These are phyloP conservation scores for Phialophora chinensis DNA, from an alignment of 2,329 filamentous ascomycete species.

Conservation along the genomic window DNA sequence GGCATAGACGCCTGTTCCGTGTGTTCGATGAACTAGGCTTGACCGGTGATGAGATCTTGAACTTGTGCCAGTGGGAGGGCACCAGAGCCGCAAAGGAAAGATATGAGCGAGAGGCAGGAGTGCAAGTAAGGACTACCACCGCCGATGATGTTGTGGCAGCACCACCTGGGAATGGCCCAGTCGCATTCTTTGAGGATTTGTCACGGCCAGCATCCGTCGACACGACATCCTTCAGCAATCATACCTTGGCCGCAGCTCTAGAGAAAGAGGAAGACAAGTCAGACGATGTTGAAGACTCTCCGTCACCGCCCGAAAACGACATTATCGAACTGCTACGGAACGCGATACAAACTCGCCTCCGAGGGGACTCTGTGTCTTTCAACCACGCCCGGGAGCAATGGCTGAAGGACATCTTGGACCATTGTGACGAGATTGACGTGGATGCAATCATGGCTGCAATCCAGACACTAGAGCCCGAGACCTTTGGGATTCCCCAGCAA, in stretches of 20 bases:
- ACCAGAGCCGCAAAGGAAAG: constrained; percentile 56
- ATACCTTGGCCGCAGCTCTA: constrained; percentile 9
- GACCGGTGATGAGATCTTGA: constrained; percentile 65
- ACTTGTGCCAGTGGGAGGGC: constrained; percentile 65
- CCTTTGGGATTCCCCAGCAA: constrained; percentile 6
- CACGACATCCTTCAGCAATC: constrained; percentile 4
- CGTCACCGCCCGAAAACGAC: constrained; percentile 14
- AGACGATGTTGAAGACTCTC: background rate
- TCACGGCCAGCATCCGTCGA: constrained; percentile 3
- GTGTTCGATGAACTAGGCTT: constrained; percentile 65
- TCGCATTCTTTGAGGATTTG: constrained; percentile 26
- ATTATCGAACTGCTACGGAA: constrained; percentile 24
- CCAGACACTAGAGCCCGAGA: constrained; percentile 18
- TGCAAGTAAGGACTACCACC: constrained; percentile 66
- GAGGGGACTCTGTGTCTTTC: constrained; percentile 18
- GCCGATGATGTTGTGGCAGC: constrained; percentile 58
- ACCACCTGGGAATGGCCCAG: constrained; percentile 26
- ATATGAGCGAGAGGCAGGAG: constrained; percentile 61
- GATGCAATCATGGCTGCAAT: constrained; percentile 28
- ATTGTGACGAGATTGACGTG: constrained; percentile 31
- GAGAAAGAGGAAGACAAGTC: constrained; percentile 42
- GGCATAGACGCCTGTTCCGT: constrained; percentile 65
- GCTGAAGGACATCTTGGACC: constrained; percentile 62
- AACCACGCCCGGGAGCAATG: constrained; percentile 59
- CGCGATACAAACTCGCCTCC: constrained; percentile 26